phyloP scores from a whole-genome alignment of 2,329 filamentous ascomycete genomes.

The Fusarium nematophilum region DNA sequence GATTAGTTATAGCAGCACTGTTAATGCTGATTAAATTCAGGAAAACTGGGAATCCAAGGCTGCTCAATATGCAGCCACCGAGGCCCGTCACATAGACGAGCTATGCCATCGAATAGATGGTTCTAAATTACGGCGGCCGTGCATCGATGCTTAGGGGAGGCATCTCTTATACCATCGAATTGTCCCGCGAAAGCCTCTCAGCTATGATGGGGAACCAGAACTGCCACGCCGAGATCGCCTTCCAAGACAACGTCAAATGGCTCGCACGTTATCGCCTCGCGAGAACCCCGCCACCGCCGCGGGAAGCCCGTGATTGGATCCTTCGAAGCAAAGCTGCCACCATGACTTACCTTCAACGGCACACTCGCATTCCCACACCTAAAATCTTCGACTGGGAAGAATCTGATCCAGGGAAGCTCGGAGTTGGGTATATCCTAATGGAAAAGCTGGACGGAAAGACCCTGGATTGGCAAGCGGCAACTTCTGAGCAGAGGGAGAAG shows the following conservation, averaged over 20 bases:
- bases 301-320: conserved; percentile 5
- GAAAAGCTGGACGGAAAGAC: conserved; percentile 52
- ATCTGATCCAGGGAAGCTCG: conserved; percentile 47
- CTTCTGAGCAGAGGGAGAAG: conserved; percentile 42
- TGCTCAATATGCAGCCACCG: conserved; percentile 7
- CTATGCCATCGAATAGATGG: conserved; percentile 7
- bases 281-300: not conserved
- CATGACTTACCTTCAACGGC: conserved; percentile 6
- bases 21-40: not conserved
- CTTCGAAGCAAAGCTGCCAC: conserved; percentile 10
- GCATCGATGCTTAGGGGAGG: conserved; percentile 11
- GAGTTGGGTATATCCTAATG: conserved; percentile 55
- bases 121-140: not conserved
- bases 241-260: conserved; percentile 9
- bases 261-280: conserved; percentile 9
- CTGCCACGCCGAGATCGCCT: conserved; percentile 13
- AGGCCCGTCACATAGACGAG: conserved; percentile 7
- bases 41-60: conserved; percentile 1
- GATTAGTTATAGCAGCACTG: not conserved
- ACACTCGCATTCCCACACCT: conserved; percentile 7
- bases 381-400: conserved; percentile 26
- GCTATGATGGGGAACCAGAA: conserved; percentile 16
- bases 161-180: conserved; percentile 6
- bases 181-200: conserved; percentile 3
- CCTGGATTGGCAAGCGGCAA: conserved; percentile 49